phyloP scores from a whole-genome alignment of 306 rosid genomes.

The Neltuma alba region DNA sequence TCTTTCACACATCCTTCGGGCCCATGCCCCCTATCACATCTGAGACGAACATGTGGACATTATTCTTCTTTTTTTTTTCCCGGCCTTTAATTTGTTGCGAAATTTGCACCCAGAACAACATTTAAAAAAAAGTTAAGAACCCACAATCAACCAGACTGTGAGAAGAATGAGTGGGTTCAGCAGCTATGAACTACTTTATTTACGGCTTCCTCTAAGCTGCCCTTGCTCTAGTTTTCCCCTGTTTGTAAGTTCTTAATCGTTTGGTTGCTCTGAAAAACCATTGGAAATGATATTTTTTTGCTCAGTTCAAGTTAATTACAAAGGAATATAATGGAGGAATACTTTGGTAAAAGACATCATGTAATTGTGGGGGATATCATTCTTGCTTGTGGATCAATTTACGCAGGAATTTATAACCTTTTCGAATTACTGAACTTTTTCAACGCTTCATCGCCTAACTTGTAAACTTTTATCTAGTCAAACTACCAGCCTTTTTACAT shows the following conservation, averaged over 20 bases:
- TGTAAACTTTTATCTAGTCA: background rate
- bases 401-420: background rate
- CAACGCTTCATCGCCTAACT: background rate
- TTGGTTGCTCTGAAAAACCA: slow-evolving; percentile 15
- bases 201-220: slow-evolving; percentile 77
- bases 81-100: background rate
- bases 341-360: background rate
- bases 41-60: slow-evolving; percentile 52
- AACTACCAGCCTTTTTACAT: background rate
- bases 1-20: slow-evolving; percentile 34
- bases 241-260: slow-evolving; percentile 29
- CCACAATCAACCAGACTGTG: background rate
- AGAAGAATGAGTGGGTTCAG: slow-evolving; percentile 53
- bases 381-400: background rate
- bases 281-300: background rate
- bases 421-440: background rate
- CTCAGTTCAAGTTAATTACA: background rate
- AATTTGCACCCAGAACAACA: background rate
- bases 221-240: slow-evolving; percentile 68
- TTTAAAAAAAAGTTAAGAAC: background rate
- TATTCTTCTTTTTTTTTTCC: background rate
- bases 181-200: slow-evolving; percentile 81
- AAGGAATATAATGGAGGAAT: background rate
- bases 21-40: slow-evolving; percentile 46
- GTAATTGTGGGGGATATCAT: background rate